Evolutionary conservation across 208 protist species (phyloP), one percentile per base, ranked within the genome.

Genomic region (Trypanosoma lewisi): DNA sequence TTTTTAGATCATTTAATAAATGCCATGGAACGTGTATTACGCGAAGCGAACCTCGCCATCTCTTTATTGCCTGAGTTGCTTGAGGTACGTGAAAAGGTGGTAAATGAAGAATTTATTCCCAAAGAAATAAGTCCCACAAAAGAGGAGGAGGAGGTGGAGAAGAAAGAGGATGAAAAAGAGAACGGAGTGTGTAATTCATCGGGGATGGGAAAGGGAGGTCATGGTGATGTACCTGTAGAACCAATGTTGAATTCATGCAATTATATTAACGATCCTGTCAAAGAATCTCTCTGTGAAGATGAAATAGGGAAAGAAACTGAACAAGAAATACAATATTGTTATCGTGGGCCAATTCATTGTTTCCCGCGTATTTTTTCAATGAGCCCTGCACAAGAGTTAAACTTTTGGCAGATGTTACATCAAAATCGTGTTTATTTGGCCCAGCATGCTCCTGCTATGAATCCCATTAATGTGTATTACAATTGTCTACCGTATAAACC

Each of bases 321-420:
- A 3, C 68, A 69, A 42, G 36, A 62, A 8, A 70, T 55, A 34
- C 49, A 67, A 58, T 89, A 79, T 57, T 76, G 77, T 55, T 89
- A 91, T 69, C 79, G 88, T 17, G 83, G 78, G 7, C 73, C 87
- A 17, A 86, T 90, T 48, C 74, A 65, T 45, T 85, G 71, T 59
- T 87, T 91, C 52, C 75, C 84, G 23, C 82, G 88, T 36, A 47
- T 94, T 49, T 85, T 79, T 68, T 87, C 89, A 70, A 87, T 91
- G 73, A 63, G 70, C 53, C 79, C 78, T 6, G 23, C 52, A 36
- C 53, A 67, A 17, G 84, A 94, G 70, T 51, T 75, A 59, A 23
- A 67, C 19, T 80, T 86, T 19, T 94, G 87, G 87, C 59, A 81
- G 55, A 64, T 64, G 17, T 45, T 91, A 9, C 58, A 85, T 65